phyloP scores from a whole-genome alignment of 179 eudicot genomes.

The Gypsophila paniculata region DNA sequence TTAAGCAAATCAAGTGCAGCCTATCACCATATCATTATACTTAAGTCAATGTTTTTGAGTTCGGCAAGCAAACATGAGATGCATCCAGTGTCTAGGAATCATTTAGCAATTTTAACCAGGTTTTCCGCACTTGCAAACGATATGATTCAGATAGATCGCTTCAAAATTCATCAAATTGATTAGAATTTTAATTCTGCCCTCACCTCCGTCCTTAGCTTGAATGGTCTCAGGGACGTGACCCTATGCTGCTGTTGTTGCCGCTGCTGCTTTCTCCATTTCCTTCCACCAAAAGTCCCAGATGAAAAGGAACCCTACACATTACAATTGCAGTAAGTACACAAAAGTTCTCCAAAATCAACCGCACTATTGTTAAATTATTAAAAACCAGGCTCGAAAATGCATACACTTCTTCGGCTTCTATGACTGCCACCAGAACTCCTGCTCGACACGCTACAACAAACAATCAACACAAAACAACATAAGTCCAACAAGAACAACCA shows the following conservation, averaged over 20 bases:
- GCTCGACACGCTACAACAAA: constrained; percentile 37
- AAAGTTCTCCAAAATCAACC: not conserved
- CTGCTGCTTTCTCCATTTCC: constrained; percentile 57
- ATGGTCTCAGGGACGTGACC: constrained; percentile 67
- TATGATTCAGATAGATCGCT: not conserved
- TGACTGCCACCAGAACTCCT: constrained; percentile 54
- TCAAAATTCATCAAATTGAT: not conserved
- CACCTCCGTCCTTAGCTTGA: constrained; percentile 89
- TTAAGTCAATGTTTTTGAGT: no score
- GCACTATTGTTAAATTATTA: not conserved
- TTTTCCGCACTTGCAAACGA: not conserved
- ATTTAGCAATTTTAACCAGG: not conserved
- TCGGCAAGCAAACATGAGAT: no score
- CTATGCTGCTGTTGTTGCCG: constrained; percentile 52
- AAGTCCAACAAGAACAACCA: not conserved
- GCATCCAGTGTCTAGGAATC: not conserved
- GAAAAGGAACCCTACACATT: constrained; percentile 61
- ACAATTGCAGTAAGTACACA: not conserved
- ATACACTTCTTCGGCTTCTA: constrained; percentile 67
- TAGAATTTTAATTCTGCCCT: constrained; percentile 5
- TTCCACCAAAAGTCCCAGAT: constrained; percentile 48
- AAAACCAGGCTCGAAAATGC: constrained; percentile 21
- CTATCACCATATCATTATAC: not conserved
- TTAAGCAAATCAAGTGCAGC: not conserved
- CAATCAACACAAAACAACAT: constrained; percentile 10